A percentile compares a stretch with the other conserved stretches of the same genome.
Conservation (phyloP, 768 basidiomycete species). For the Auricularia sp. region DNA sequence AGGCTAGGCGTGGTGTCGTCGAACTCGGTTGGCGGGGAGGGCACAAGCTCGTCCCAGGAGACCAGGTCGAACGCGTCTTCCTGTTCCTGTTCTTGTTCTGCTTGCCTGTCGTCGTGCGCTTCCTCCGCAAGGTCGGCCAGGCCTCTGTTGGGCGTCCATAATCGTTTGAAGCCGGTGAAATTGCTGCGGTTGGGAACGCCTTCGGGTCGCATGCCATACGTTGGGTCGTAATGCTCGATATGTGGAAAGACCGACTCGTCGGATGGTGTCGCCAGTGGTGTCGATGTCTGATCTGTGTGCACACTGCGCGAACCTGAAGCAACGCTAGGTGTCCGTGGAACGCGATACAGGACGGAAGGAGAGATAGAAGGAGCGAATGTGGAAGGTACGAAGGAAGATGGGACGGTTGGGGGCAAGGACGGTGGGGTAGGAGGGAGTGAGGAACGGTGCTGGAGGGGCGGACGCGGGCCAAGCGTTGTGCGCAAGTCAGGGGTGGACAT, state of each 20-base stretch:
- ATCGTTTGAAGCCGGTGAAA: constrained; percentile 52
- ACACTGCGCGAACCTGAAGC: not conserved
- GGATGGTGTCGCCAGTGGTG: not conserved
- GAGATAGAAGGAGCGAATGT: constrained; percentile 6
- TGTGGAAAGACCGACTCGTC: constrained; percentile 36
- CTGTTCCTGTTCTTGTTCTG: constrained; percentile 27
- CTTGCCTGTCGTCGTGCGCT: constrained; percentile 34
- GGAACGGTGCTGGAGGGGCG: not conserved
- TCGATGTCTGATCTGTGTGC: not conserved
- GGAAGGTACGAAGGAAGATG: not conserved
- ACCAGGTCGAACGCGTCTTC: constrained; percentile 47
- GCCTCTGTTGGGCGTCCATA: constrained; percentile 44
- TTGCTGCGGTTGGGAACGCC: constrained; percentile 77
- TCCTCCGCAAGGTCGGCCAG: constrained; percentile 78
- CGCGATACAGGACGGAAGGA: not conserved
- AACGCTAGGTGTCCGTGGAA: not conserved
- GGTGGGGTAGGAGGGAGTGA: not conserved
- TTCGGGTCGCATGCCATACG: constrained; percentile 90
- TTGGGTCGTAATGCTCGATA: constrained; percentile 89
- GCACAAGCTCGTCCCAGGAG: constrained; percentile 57
- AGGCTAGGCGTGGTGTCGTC: constrained; percentile 20
- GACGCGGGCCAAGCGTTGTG: not conserved
- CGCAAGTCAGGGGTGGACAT: constrained; percentile 32
- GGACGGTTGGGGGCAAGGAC: not conserved
- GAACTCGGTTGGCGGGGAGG: constrained; percentile 32